phyloP scores from a whole-genome alignment of 768 basidiomycete genomes.

The Tephrocybe sp. region DNA sequence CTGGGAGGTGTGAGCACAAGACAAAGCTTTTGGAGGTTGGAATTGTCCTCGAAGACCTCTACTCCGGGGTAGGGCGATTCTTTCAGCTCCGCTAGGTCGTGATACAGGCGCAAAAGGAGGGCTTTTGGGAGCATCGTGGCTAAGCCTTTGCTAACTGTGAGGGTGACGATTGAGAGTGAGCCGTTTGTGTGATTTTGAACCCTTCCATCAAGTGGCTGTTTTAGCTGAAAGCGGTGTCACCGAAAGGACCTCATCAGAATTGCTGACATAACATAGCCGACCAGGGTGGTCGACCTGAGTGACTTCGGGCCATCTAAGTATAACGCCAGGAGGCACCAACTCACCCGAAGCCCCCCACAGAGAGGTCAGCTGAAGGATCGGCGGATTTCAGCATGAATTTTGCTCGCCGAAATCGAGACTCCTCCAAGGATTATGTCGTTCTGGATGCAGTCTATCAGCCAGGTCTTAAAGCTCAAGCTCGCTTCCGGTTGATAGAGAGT shows the following conservation, averaged over 20 bases:
- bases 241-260: conserved; percentile 1
- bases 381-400: too few species aligned
- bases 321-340: too few species aligned
- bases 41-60: conserved; percentile 40
- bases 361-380: too few species aligned
- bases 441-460: too few species aligned
- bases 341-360: too few species aligned
- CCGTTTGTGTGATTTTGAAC: conserved; percentile 9
- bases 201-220: conserved; percentile 11
- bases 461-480: too few species aligned
- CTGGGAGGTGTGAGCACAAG: conserved; percentile 43
- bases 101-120: conserved; percentile 36
- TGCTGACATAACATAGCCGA: conserved; percentile 14
- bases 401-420: too few species aligned
- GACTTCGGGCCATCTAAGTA: not conserved
- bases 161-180: not conserved
- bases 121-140: conserved; percentile 14
- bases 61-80: conserved; percentile 45
- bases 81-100: conserved; percentile 40
- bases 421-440: too few species aligned
- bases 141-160: not conserved
- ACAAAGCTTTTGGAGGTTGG: conserved; percentile 40
- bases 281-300: not conserved
- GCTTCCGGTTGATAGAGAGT: too few species aligned
- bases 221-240: conserved; percentile 13